Conservation (phyloP, 306 rosid species). For the Quillaja saponaria region DNA sequence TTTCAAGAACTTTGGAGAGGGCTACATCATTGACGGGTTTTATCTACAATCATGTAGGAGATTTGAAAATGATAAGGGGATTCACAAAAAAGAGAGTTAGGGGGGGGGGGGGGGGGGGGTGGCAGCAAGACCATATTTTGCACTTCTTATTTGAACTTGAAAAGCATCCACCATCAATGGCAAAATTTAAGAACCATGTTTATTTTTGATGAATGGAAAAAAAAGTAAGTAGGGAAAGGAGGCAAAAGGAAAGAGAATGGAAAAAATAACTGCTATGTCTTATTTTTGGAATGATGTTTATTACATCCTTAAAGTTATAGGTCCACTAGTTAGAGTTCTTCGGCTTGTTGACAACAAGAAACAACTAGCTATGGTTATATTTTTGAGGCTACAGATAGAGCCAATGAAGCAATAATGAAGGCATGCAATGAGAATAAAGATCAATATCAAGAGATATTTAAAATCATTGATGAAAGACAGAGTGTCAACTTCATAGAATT, state of each 20-base stretch:
- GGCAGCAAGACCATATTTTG: no score
- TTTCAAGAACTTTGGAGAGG: no score
- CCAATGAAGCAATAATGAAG: neutral
- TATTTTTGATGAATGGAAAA: no score
- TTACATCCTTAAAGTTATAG: neutral
- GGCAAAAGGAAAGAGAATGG: neutral
- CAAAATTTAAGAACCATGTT: no score
- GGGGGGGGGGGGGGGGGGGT: no score
- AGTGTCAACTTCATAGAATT: neutral
- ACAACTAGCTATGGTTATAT: no score
- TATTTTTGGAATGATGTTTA: neutral
- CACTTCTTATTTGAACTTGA: no score
- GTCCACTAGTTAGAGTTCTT: neutral
- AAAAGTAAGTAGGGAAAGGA: neutral
- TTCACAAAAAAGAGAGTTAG: no score
- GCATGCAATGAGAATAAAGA: neutral
- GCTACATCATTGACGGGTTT: neutral
- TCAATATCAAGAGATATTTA: neutral
- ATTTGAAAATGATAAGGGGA: neutral
- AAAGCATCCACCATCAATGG: no score
- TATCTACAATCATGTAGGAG: neutral
- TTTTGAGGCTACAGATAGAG: no score
- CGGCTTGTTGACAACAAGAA: no score
- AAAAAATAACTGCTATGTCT: neutral
- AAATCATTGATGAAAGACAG: neutral